A percentile compares a stretch with the other conserved stretches of the same genome.
Conservation (phyloP, 441 rosid species). For the Brassica hybrid region DNA sequence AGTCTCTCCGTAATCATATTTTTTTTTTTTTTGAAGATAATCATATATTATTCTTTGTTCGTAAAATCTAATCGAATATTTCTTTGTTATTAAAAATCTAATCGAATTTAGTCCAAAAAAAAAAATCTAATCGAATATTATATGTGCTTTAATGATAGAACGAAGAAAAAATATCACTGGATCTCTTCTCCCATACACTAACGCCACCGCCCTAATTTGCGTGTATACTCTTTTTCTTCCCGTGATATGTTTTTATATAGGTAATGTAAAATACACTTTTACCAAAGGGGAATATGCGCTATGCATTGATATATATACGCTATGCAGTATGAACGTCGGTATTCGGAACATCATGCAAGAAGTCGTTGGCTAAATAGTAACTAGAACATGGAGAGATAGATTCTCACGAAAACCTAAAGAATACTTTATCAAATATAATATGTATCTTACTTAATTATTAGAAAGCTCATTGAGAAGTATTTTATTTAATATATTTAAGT, state of each 20-base stretch:
- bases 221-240: neutral
- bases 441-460: neutral
- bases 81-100: neutral
- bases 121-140: neutral
- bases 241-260: neutral
- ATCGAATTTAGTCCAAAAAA: too few relatives aligned
- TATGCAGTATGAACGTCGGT: neutral
- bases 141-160: neutral
- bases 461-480: neutral
- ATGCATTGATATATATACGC: neutral
- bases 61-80: slow-evolving; percentile 5
- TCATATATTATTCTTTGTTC: slow-evolving; percentile 12
- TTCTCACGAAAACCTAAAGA: neutral
- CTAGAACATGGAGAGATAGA: neutral
- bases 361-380: neutral
- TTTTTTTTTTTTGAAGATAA: too few relatives aligned
- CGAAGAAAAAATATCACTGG: neutral
- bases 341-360: neutral
- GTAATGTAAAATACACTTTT: slow-evolving; percentile 2
- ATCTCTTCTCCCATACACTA: slow-evolving; percentile 24
- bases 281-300: neutral
- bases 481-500: neutral
- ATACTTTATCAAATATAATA: neutral
- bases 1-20: slow-evolving; percentile 21
- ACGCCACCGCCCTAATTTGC: slow-evolving; percentile 10